Evolutionary conservation across 2,329 filamentous ascomycete genomes (phyloP).

Genomic region (Fusarium sp.): DNA sequence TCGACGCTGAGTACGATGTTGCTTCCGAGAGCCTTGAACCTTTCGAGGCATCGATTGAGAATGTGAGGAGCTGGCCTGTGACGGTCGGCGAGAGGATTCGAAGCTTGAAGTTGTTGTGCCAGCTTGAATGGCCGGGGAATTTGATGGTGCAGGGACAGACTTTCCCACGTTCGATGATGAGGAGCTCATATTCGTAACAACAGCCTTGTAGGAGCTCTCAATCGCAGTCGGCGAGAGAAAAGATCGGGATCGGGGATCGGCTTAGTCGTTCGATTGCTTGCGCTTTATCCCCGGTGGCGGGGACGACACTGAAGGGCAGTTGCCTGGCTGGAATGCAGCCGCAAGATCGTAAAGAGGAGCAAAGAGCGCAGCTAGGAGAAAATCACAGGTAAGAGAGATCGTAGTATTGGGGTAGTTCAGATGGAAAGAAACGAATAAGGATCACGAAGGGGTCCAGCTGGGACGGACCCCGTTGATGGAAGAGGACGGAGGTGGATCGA

Average conservation of each 20-base stretch:
- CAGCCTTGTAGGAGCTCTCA: background rate
- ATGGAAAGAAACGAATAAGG: constrained; percentile 28
- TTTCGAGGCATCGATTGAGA: constrained; percentile 71
- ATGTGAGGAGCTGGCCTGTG: constrained; percentile 51
- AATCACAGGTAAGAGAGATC: constrained; percentile 18
- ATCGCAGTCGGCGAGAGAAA: constrained; percentile 12
- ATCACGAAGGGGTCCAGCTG: constrained; percentile 51
- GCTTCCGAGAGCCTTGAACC: constrained; percentile 80
- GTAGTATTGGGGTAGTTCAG: constrained; percentile 14
- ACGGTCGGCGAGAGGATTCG: constrained; percentile 64
- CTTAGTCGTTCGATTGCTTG: constrained; percentile 25
- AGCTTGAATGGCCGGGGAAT: constrained; percentile 56
- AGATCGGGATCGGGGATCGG: background rate
- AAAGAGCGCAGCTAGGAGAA: background rate
- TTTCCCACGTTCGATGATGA: constrained; percentile 60
- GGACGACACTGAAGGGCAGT: constrained; percentile 9
- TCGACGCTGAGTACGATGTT: constrained; percentile 85
- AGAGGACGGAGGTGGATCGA: constrained; percentile 47
- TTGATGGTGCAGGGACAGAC: constrained; percentile 61
- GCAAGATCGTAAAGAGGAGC: background rate
- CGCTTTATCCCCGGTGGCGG: constrained; percentile 12
- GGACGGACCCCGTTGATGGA: constrained; percentile 54
- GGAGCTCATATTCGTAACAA: constrained; percentile 51
- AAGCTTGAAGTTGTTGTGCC: constrained; percentile 61
- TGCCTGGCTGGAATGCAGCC: constrained; percentile 9